Base-by-base conservation (phyloP, 2,329 filamentous ascomycete species). In the Thielaviopsis euricoi region DNA sequence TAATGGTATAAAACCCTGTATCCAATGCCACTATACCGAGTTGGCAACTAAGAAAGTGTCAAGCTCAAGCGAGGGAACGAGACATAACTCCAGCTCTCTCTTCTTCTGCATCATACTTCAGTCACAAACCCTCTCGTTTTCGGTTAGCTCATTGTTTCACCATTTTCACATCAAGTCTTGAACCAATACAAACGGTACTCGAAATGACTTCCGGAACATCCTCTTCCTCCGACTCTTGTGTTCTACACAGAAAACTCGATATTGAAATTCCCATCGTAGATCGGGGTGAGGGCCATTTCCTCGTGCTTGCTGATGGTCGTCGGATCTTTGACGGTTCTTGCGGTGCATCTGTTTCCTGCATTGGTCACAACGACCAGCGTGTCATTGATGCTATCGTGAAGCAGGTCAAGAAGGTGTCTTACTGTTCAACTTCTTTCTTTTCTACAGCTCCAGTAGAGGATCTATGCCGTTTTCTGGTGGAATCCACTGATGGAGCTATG, bases 281-380 rank as follows among this genome's bases (percentile, higher is more conserved):
- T 33, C 33, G 15, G 9, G 52, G 25, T 61, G 43, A 64, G 63
- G 65, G 64, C 17, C 63, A 51, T 64, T 63, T 6, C 56, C 64
- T 65, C 60, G 57, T 61, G 46, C 61, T 64, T 22, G 37, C 25
- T 2, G 60, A 66, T 29, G 82, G 82, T 1, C 74, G 76, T 23
- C 21, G n/a, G 12, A 77, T 93, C 46, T 76, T 89, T 15, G 87
- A 93, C 66, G 83, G 81, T 1, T 86, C 83, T 19, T 79, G 83
- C 26, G 87, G 87, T 21, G 84, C 87, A 2, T 85, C 83, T 22
- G 86, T 89, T 2, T 75, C 81, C 10, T 84, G 82, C 65, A 71
- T 91, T 10, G 87, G 87, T 6, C 82, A 88, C 64, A 80, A 79
- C 29, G 76, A 84, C 55, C 64, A 73, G 50, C 73, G 82, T 53